These are phyloP conservation scores for Toxoplasma gondii DNA, from an alignment of 169 alveolate species.

Conservation along the genomic window DNA sequence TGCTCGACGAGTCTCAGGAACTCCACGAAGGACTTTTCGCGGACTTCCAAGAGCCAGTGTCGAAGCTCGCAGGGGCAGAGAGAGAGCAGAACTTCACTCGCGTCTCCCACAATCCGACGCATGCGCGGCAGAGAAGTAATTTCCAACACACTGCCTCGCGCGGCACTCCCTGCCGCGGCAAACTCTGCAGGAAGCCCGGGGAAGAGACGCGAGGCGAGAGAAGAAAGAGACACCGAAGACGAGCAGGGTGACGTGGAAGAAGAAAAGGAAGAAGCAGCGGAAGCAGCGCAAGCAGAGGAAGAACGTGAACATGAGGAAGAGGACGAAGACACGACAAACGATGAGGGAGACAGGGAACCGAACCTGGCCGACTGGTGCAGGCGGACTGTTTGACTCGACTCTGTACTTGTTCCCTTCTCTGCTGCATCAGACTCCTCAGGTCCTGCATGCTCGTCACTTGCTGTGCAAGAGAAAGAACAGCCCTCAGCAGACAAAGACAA, in stretches of 20 bases:
- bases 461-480: too few species aligned
- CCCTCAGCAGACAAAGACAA: too few species aligned
- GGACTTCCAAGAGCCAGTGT: not conserved
- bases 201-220: not conserved
- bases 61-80: not conserved
- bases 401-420: too few species aligned
- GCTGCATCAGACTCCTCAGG: too few species aligned
- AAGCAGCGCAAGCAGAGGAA: not conserved
- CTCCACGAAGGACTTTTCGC: not conserved
- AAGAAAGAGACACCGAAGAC: not conserved
- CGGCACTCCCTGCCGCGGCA: not conserved
- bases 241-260: not conserved
- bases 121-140: not conserved
- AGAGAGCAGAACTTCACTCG: not conserved
- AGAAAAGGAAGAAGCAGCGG: not conserved
- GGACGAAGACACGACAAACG: not conserved
- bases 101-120: slow-evolving; percentile 27
- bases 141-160: not conserved
- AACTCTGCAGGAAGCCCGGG: not conserved
- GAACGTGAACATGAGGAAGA: not conserved
- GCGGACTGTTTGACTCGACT: too few species aligned
- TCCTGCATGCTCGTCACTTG: too few species aligned
- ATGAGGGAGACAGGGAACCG: not conserved
- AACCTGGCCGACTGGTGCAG: too few species aligned
- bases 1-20: too few species aligned